Evolutionary conservation across 208 protist genomes (phyloP).

Genomic region (Leptomonas pyrrhocoris): DNA sequence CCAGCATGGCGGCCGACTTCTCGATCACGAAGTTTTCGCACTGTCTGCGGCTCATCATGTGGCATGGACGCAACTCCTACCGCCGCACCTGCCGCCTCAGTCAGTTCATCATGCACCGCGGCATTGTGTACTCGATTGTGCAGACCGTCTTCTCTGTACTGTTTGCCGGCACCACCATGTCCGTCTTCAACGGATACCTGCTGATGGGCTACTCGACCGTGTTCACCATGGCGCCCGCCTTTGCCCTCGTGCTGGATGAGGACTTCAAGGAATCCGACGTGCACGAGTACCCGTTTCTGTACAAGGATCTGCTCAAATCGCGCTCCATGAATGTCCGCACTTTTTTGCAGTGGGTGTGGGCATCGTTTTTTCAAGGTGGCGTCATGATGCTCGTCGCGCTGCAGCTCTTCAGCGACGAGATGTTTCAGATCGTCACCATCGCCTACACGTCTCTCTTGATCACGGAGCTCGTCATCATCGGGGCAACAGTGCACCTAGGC

Average conservation of each 20-base stretch:
- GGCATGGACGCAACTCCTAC: conserved; percentile 91
- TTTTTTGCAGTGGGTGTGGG: conserved; percentile 88
- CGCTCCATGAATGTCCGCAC: conserved; percentile 86
- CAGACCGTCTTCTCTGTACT: conserved; percentile 97
- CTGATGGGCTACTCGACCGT: conserved; percentile 97
- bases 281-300: conserved; percentile 97
- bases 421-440: conserved; percentile 97
- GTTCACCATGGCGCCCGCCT: conserved; percentile 98
- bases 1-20: conserved; percentile 98
- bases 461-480: conserved; percentile 97
- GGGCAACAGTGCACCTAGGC: conserved; percentile 92
- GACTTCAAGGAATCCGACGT: conserved; percentile 93
- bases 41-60: conserved; percentile 87
- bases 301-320: conserved; percentile 97
- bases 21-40: conserved; percentile 96
- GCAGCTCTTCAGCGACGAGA: conserved; percentile 93
- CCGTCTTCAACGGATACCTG: conserved; percentile 97
- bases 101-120: conserved; percentile 99
- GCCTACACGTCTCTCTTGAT: conserved; percentile 98
- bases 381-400: conserved; percentile 97
- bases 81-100: conserved; percentile 91
- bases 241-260: conserved; percentile 97
- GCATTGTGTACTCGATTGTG: conserved; percentile 98
- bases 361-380: conserved; percentile 91
- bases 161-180: conserved; percentile 97